Evolutionary conservation across 148 eudicot species (phyloP).

Genomic region (Spergularia marina): DNA sequence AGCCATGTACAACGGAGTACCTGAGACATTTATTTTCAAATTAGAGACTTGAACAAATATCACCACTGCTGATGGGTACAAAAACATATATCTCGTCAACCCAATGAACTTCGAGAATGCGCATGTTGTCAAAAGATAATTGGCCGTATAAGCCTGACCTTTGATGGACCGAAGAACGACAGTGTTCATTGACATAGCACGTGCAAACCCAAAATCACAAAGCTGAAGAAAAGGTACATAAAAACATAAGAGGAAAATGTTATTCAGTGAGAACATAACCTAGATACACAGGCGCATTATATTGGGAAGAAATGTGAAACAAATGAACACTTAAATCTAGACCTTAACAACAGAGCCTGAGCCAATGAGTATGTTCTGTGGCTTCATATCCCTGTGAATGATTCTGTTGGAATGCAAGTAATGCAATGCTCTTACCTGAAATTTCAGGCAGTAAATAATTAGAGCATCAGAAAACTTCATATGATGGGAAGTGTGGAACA

Average conservation of each 20-base stretch:
- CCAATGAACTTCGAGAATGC: neutral
- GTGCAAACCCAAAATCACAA: conserved; percentile 99
- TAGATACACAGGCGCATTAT: neutral
- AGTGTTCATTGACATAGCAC: conserved; percentile 98
- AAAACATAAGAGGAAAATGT: neutral
- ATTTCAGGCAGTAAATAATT: conserved; percentile 1
- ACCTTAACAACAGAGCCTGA: conserved; percentile 94
- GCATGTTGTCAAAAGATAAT: neutral
- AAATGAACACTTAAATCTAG: conserved; percentile 9
- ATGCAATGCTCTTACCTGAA: conserved; percentile 88
- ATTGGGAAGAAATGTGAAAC: neutral
- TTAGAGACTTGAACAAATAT: neutral
- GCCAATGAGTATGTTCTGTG: conserved; percentile 95
- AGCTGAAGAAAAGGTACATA: conserved; percentile 47
- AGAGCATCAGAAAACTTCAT: neutral
- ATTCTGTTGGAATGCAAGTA: conserved; percentile 95
- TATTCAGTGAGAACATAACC: neutral
- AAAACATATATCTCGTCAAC: neutral
- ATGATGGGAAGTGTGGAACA: neutral
- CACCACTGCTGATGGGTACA: neutral
- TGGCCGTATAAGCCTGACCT: conserved; percentile 46
- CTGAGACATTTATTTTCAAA: conserved; percentile 33
- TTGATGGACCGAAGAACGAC: conserved; percentile 95
- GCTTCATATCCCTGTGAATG: conserved; percentile 99
- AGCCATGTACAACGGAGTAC: conserved; percentile 99